phyloP scores from a whole-genome alignment of 805 yeast genomes.

The Teunomyces atbi region DNA sequence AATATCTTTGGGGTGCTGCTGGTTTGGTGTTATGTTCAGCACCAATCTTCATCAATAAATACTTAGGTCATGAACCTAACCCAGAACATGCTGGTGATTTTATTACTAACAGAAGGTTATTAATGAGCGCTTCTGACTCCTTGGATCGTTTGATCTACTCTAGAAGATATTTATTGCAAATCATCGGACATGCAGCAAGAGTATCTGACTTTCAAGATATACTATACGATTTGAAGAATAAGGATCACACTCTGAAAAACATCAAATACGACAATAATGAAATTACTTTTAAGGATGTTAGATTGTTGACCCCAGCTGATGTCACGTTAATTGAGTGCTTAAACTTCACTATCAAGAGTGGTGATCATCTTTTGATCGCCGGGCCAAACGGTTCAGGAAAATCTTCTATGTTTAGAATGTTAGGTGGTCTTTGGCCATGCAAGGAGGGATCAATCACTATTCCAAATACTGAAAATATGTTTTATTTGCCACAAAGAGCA shows the following conservation, averaged over 20 bases:
- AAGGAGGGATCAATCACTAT: slow-evolving; percentile 55
- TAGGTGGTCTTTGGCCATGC: slow-evolving; percentile 94
- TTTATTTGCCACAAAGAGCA: slow-evolving; percentile 91
- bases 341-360: slow-evolving; percentile 70
- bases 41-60: slow-evolving; percentile 72
- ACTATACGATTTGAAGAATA: slow-evolving; percentile 40
- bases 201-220: slow-evolving; percentile 67
- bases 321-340: slow-evolving; percentile 66
- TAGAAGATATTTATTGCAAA: slow-evolving; percentile 78
- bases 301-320: slow-evolving; percentile 83
- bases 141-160: slow-evolving; percentile 83
- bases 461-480: slow-evolving; percentile 66
- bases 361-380: slow-evolving; percentile 82
- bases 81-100: slow-evolving; percentile 70
- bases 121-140: slow-evolving; percentile 82
- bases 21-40: slow-evolving; percentile 85
- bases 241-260: slow-evolving; percentile 14
- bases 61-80: slow-evolving; percentile 44
- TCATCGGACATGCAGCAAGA: slow-evolving; percentile 77
- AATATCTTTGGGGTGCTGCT: slow-evolving; percentile 94
- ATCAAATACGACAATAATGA: slow-evolving; percentile 44
- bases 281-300: slow-evolving; percentile 70
- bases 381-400: slow-evolving; percentile 98
- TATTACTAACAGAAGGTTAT: slow-evolving; percentile 80
- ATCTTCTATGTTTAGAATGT: slow-evolving; percentile 83